phyloP scores from a whole-genome alignment of 345 rosid genomes.

The Syzygium grande region DNA sequence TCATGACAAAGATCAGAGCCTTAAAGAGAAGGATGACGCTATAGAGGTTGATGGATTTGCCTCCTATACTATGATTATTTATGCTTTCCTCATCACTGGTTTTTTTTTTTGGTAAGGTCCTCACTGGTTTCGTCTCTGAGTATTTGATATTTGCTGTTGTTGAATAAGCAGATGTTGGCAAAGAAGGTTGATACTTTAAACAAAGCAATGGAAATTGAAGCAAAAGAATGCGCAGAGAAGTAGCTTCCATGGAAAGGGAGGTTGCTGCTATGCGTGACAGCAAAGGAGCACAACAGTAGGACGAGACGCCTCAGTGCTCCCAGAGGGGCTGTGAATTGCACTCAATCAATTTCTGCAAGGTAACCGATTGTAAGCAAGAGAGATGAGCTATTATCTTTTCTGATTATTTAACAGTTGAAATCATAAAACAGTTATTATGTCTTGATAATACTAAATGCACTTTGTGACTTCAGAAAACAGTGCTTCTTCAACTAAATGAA shows the following conservation, averaged over 20 bases:
- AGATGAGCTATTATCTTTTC: not conserved
- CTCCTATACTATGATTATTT: not conserved
- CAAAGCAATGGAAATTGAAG: slow-evolving; percentile 40
- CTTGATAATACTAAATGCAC: not conserved
- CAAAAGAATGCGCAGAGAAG: slow-evolving; percentile 38
- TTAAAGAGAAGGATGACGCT: slow-evolving; percentile 36
- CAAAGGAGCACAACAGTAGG: slow-evolving; percentile 22
- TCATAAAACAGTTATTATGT: not conserved
- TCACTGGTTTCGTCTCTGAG: not conserved
- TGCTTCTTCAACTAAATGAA: not conserved
- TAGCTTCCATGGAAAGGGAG: slow-evolving; percentile 35
- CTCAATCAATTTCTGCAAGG: slow-evolving; percentile 25
- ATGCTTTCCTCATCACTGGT: not conserved
- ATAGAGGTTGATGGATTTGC: slow-evolving; percentile 17
- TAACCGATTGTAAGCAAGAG: not conserved
- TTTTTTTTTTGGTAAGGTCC: too few species aligned
- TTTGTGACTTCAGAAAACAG: not conserved
- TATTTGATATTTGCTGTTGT: not conserved
- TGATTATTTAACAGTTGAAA: not conserved
- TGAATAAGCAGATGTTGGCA: slow-evolving; percentile 25
- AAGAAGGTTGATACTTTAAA: slow-evolving; percentile 37
- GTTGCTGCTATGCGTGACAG: slow-evolving; percentile 25
- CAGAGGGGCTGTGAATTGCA: slow-evolving; percentile 15
- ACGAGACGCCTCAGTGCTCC: slow-evolving; percentile 24
- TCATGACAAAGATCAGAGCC: slow-evolving; percentile 29